phyloP scores from a whole-genome alignment of 331 rosid genomes.

The Arachis monticola region DNA sequence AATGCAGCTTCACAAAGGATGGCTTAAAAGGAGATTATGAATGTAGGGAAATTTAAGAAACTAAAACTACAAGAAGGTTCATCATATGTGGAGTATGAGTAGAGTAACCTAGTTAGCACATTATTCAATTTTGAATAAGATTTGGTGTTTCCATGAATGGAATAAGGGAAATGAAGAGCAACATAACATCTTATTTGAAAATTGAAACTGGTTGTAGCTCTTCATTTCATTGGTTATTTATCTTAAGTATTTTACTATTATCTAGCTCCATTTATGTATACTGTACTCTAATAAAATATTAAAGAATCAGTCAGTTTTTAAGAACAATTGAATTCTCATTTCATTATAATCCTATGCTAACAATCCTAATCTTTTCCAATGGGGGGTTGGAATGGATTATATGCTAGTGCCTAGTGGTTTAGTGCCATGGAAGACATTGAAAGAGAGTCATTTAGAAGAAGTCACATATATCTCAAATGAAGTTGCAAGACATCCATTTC shows the following conservation, averaged over 20 bases:
- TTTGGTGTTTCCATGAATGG: slow-evolving; percentile 3
- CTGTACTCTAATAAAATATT: slow-evolving; percentile 11
- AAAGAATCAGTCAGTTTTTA: not conserved
- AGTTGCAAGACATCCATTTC: not conserved
- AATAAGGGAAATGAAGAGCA: not conserved
- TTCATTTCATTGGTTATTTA: slow-evolving; percentile 15
- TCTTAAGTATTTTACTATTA: not conserved
- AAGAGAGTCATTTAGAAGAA: not conserved
- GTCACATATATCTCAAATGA: not conserved
- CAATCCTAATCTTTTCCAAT: slow-evolving; percentile 1
- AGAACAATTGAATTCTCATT: slow-evolving; percentile 24
- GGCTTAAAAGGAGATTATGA: not conserved
- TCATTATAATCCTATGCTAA: slow-evolving; percentile 5
- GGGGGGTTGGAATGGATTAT: slow-evolving; percentile 27
- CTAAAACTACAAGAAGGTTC: slow-evolving; percentile 2
- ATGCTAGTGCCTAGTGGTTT: not conserved
- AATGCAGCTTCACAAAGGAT: slow-evolving; percentile 10
- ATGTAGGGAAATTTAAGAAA: slow-evolving; percentile 8
- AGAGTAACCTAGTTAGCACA: slow-evolving; percentile 1
- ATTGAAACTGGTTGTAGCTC: not conserved
- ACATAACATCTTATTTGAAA: not conserved
- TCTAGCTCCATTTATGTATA: slow-evolving; percentile 19
- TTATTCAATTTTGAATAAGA: not conserved
- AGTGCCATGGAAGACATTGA: not conserved
- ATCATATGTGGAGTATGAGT: not conserved